Base-by-base conservation (phyloP, 2,329 filamentous ascomycete species). In the Ophiosphaerella narmari region DNA sequence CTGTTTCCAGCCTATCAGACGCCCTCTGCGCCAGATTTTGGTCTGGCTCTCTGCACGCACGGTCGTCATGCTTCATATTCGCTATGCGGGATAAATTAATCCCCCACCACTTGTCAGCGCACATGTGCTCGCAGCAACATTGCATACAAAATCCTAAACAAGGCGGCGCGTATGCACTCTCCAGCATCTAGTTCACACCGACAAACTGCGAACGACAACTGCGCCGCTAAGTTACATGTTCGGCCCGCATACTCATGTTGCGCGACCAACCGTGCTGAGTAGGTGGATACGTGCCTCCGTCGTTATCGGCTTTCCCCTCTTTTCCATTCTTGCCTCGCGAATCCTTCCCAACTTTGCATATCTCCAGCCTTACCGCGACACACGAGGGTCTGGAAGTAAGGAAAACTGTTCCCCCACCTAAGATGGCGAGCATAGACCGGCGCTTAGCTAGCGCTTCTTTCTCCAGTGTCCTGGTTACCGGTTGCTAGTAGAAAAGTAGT, bases 161-260 rank as follows among this genome's bases (percentile, higher is more conserved):
- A 34, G 38, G 43, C 45, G 57, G 61, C 61, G 61, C 59, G 55
- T 62, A 64, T 61, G 59, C 61, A 57, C 34, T 41, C 48, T 52
- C 39, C 36, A 42, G 36, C 45, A 54, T 45, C 48, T 9, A 31
- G 46, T 59, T 54, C 52, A 51, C 55, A 58, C 45, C 42, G 43
- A 44, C 37, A 43, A n/a, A 39, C 13, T 13, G 21, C 24, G 29
- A 47, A 42, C 13, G 26, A 45, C 14, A 38, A 48, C 45, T 23
- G 37, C 38, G 41, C 36, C 50, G 46, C 29, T 32, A 4, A 12
- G 16, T 26, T 42, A 43, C 43, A 41, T 43, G 26, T 29, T 26
- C 35, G 37, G 35, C 26, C 36, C 39, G 39, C 34, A 32, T 36
- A 31, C 16, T 29, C 37, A 46, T 13, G 24, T 40, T 23, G 42